Evolutionary conservation across 169 alveolate species (phyloP).

Genomic region (Plasmodium blacklocki): DNA sequence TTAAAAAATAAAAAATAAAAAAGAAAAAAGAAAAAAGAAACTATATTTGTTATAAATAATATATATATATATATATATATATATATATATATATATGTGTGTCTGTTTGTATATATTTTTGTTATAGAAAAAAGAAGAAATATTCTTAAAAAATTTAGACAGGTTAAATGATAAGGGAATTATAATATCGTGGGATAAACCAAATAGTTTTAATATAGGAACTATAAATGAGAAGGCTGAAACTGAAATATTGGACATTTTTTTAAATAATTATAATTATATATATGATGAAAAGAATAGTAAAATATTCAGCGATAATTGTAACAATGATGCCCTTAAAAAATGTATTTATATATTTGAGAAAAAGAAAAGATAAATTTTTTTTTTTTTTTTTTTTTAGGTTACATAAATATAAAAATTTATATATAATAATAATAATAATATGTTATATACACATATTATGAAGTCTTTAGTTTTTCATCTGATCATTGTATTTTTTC

Average conservation of each 20-base stretch:
- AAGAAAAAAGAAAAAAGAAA: not conserved
- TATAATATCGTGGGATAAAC: constrained; percentile 63
- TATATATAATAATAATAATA: not conserved
- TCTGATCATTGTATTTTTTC: not conserved
- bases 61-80: not conserved
- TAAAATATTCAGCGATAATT: constrained; percentile 36
- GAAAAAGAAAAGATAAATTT: constrained; percentile 20
- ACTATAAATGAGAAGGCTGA: constrained; percentile 50
- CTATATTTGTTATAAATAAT: not conserved
- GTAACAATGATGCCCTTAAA: constrained; percentile 31
- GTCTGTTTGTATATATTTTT: not conserved
- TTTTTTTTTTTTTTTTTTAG: not conserved
- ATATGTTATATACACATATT: too few relatives aligned
- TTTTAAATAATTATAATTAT: constrained; percentile 33
- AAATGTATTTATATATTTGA: constrained; percentile 61
- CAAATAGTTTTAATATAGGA: constrained; percentile 55
- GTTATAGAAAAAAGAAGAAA: constrained; percentile 61
- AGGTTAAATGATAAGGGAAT: constrained; percentile 39
- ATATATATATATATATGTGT: constrained; percentile 1
- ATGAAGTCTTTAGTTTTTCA: not conserved
- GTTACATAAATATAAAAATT: not conserved
- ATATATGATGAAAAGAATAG: constrained; percentile 62
- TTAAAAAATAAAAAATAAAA: not conserved
- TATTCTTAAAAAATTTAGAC: constrained; percentile 42
- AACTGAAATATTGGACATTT: constrained; percentile 34